Evolutionary conservation across 164 flowering plant genomes (phyloP), one percentile per base, ranked within the genome.

Genomic region (Vitis labrusca): DNA sequence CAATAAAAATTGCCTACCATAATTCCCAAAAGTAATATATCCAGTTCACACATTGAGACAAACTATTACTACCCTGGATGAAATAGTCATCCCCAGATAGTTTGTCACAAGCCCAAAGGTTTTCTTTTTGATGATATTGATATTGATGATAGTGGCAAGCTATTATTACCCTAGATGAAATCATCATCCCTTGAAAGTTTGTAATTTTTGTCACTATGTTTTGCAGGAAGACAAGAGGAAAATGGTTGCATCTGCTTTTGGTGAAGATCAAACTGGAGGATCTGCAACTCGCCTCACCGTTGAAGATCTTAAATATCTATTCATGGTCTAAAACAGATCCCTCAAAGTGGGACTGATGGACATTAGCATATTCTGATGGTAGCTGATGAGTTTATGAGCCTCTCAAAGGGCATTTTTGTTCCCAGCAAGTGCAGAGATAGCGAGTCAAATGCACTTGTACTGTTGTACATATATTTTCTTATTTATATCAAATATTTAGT

Each of bases 161-260:
- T 23, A 23, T 23, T 23, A 23, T 23, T 23, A 23, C 27, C 27
- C 27, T 23, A 53, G 4, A 53, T 53, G 13, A 53, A 53, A 12
- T 53, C 12, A 8, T 53, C 16, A 8, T 12, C 56, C 11, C 61
- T 17, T 7, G 23, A 59, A 0, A 12, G n/a, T 23, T 13, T 27
- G 48, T 61, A 61, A 16, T 49, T 5, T 19, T 17, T 51, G 12
- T 57, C 5, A 48, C 8, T n/a, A 53, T 32, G 50, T 1, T 49
- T 73, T 67, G 76, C 84, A 95, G 99, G 99, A 95, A 70, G 92
- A 95, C 47, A 95, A 95, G 79, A 85, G 96, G 70, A 89, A 90
- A 79, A 88, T 95, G 98, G 98, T 95, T 63, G 92, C 99, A 49
- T 91, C 99, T 16, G 99, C 99, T 53, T 93, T 93, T 81, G 98